Conservation (phyloP, 2,329 filamentous ascomycete genomes). For the Gaeumannomyces tritici region DNA sequence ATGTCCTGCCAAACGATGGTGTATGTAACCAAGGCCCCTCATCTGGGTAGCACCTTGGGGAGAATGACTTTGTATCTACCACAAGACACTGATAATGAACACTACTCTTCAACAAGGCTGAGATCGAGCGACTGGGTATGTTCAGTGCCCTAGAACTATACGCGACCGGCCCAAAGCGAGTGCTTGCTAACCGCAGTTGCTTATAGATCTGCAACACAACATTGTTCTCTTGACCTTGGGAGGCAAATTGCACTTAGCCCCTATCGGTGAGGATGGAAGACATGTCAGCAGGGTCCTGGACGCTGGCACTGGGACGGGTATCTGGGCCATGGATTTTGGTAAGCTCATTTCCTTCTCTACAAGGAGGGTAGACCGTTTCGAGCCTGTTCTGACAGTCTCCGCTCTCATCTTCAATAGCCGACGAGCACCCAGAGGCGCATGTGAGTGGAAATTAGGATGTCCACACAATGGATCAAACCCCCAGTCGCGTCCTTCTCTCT, state of each 20-base stretch:
- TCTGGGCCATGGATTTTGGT: conserved; percentile 5
- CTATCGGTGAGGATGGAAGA: conserved; percentile 1
- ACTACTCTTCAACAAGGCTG: conserved; percentile 6
- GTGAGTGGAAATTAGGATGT: not conserved
- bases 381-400: not conserved
- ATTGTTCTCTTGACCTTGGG: conserved; percentile 8
- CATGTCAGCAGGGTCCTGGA: conserved; percentile 2
- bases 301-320: conserved; percentile 4
- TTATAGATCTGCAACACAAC: conserved; percentile 9
- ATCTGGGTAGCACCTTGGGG: no score
- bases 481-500: not conserved
- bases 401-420: not conserved
- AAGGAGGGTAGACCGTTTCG: not conserved
- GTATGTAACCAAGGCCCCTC: conserved; percentile 6
- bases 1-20: conserved; percentile 27
- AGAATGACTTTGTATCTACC: no score
- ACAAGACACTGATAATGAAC: not conserved
- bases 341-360: not conserved
- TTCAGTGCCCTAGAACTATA: no score
- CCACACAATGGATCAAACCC: not conserved
- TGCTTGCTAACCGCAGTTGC: not conserved
- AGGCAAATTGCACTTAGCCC: conserved; percentile 8
- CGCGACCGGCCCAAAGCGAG: not conserved
- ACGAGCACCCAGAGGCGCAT: conserved; percentile 4
- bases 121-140: conserved; percentile 3